phyloP scores from a whole-genome alignment of 2,329 filamentous ascomycete species.

The Claviceps cyperi region DNA sequence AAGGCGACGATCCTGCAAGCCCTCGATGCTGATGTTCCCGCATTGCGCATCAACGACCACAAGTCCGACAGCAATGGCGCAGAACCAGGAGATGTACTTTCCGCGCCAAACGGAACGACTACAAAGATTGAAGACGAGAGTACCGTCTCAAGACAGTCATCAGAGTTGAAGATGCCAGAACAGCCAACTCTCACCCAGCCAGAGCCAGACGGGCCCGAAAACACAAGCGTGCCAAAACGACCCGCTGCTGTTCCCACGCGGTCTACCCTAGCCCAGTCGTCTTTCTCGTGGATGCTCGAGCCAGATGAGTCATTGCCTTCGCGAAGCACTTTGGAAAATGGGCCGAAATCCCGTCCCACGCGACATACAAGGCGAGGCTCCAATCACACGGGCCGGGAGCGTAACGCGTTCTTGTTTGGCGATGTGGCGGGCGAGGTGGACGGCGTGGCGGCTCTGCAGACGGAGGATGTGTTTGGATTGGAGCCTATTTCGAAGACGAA shows the following conservation, averaged over 20 bases:
- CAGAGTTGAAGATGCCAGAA: neutral
- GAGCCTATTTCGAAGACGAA: constrained; percentile 28
- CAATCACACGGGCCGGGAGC: constrained; percentile 33
- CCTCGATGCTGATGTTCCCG: neutral
- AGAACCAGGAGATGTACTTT: neutral
- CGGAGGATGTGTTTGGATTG: constrained; percentile 41
- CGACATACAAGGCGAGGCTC: constrained; percentile 27
- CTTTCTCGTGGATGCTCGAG: constrained; percentile 68
- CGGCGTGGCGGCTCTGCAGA: constrained; percentile 21
- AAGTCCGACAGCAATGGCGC: neutral
- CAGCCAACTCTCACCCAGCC: neutral
- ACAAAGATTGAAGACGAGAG: neutral
- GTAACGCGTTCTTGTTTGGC: constrained; percentile 46
- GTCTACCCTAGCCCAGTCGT: constrained; percentile 56
- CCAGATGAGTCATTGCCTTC: constrained; percentile 26
- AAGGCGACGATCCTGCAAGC: neutral
- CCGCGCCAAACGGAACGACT: neutral
- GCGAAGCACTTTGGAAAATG: constrained; percentile 10
- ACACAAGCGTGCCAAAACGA: constrained; percentile 8
- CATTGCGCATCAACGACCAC: neutral
- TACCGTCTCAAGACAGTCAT: neutral
- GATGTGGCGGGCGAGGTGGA: constrained; percentile 28
- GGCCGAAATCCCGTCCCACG: constrained; percentile 17
- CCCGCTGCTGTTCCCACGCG: constrained; percentile 39
- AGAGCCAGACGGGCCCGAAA: constrained; percentile 1